These are phyloP conservation scores for Pythium vanterpoolii DNA, from an alignment of 352 stramenopile genomes.

Conservation along the genomic window DNA sequence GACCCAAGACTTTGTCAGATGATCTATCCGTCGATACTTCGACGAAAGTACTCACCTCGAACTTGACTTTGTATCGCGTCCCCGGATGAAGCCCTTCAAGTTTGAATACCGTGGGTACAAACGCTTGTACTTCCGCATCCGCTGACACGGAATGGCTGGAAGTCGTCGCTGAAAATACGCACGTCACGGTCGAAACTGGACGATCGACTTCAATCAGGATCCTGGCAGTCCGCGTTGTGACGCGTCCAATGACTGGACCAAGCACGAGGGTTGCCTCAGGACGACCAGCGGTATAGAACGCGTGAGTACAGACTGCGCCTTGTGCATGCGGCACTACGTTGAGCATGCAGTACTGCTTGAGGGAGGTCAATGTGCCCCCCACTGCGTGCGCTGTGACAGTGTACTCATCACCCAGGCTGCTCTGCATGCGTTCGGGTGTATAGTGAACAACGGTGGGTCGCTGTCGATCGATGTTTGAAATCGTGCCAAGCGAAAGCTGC, in stretches of 20 bases:
- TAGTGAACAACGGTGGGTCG: not conserved
- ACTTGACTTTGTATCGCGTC: conserved; percentile 50
- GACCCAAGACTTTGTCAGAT: not conserved
- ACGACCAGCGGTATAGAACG: conserved; percentile 36
- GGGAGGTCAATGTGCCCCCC: not conserved
- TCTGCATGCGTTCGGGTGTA: not conserved
- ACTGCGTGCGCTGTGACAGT: not conserved
- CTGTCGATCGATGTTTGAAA: conserved; percentile 26
- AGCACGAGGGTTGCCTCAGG: conserved; percentile 42
- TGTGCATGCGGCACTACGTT: conserved; percentile 45
- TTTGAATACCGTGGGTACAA: conserved; percentile 57
- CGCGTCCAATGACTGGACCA: conserved; percentile 57
- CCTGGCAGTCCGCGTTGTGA: conserved; percentile 46
- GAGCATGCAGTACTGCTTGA: conserved; percentile 43
- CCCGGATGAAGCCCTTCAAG: conserved; percentile 50
- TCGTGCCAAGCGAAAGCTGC: conserved; percentile 44
- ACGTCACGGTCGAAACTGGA: conserved; percentile 30
- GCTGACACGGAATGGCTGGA: conserved; percentile 5
- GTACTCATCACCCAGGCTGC: conserved; percentile 2
- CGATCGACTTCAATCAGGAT: conserved; percentile 68
- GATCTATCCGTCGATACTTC: not conserved
- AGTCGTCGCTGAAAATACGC: conserved; percentile 24
- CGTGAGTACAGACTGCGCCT: conserved; percentile 28
- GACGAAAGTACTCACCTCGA: conserved; percentile 36
- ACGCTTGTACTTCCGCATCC: conserved; percentile 35